These are phyloP conservation scores for Orbilia oligospora DNA, from an alignment of 2,329 filamentous ascomycete species.

Conservation along the genomic window DNA sequence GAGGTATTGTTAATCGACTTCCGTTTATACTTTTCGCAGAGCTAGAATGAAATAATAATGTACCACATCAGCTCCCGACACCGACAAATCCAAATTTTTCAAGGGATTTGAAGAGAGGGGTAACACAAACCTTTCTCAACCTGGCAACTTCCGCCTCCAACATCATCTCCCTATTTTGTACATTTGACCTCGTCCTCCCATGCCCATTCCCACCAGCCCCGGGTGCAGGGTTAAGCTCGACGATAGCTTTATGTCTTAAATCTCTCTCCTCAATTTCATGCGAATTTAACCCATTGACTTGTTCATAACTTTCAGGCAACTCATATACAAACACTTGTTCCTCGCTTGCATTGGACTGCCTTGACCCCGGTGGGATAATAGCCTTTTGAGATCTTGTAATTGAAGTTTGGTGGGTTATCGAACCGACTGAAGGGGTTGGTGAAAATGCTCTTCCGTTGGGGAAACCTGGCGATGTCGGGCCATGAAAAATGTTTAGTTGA, in stretches of 20 bases:
- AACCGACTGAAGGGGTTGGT: conserved; percentile 46
- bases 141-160: conserved; percentile 53
- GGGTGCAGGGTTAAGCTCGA: conserved; percentile 36
- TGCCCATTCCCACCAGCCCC: conserved; percentile 11
- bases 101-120: neutral
- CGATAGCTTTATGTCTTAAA: conserved; percentile 48
- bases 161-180: conserved; percentile 43
- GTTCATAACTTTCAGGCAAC: conserved; percentile 53
- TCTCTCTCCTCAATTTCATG: conserved; percentile 55
- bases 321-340: conserved; percentile 38
- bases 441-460: conserved; percentile 47
- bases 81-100: neutral
- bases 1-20: conserved; percentile 47
- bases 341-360: conserved; percentile 45
- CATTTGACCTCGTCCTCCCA: conserved; percentile 29
- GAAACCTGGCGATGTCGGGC: conserved; percentile 15
- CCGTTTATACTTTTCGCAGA: conserved; percentile 52
- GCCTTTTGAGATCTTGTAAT: conserved; percentile 49
- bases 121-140: conserved; percentile 46
- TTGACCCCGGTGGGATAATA: conserved; percentile 39
- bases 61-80: neutral
- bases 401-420: conserved; percentile 31
- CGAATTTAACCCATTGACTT: conserved; percentile 54
- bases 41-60: conserved; percentile 17
- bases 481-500: conserved; percentile 36